Percentiles rank a stretch among this genome's conserved stretches.
These are phyloP conservation scores for Luvunga scandens DNA, from an alignment of 345 rosid species.

Conservation along the genomic window DNA sequence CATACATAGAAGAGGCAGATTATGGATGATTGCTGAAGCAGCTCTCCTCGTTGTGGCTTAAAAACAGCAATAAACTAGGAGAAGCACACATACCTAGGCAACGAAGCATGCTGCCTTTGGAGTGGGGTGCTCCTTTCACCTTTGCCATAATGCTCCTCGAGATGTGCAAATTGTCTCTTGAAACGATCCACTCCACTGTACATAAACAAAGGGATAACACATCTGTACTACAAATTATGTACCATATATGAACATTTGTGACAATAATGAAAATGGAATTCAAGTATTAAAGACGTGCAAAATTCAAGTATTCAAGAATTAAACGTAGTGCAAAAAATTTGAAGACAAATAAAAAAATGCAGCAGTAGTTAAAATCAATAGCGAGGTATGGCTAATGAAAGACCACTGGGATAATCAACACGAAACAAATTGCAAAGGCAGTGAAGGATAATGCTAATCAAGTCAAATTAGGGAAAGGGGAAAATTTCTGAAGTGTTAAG, in stretches of 20 bases:
- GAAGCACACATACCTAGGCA: constrained; percentile 67
- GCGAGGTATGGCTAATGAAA: neutral
- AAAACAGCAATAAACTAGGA: neutral
- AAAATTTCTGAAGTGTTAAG: neutral
- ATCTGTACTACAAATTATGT: too few species aligned
- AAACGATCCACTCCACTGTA: constrained; percentile 96
- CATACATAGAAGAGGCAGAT: neutral
- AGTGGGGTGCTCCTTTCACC: constrained; percentile 81
- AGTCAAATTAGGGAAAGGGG: neutral
- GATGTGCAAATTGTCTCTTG: constrained; percentile 97
- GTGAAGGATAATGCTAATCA: neutral
- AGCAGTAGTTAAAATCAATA: neutral
- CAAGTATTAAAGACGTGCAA: neutral
- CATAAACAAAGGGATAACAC: constrained; percentile 13
- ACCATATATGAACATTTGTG: too few species aligned
- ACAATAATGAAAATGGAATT: neutral
- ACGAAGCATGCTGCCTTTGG: constrained; percentile 88
- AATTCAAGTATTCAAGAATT: too few species aligned
- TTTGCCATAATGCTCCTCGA: constrained; percentile 82
- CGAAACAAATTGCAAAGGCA: neutral
- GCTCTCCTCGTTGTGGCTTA: constrained; percentile 4
- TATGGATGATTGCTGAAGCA: neutral
- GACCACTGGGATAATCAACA: neutral
- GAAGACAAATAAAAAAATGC: neutral
- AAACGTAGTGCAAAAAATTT: neutral